phyloP scores from a whole-genome alignment of 2,329 filamentous ascomycete species.

The Monosporascus sp. region DNA sequence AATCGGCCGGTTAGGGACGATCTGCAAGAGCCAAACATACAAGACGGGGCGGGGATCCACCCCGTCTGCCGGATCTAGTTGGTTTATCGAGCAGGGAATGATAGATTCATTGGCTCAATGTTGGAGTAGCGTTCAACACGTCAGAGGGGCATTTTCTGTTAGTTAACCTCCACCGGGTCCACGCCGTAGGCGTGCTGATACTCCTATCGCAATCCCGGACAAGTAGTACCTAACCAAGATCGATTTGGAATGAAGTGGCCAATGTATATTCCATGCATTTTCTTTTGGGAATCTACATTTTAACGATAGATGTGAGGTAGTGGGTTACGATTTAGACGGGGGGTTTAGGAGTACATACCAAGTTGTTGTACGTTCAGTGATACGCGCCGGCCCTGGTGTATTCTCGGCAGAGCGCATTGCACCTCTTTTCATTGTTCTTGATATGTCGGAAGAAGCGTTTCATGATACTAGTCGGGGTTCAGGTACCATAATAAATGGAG shows the following conservation, averaged over 20 bases:
- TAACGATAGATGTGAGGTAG: no score
- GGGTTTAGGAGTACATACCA: no score
- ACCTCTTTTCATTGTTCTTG: no score
- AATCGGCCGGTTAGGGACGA: neutral
- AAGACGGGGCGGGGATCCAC: neutral
- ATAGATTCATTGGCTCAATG: neutral
- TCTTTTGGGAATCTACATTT: no score
- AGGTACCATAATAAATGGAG: neutral
- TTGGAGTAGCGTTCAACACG: neutral
- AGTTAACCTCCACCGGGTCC: neutral
- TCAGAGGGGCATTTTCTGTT: neutral
- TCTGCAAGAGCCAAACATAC: neutral
- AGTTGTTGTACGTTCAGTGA: no score
- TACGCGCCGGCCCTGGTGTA: no score
- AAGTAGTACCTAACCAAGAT: no score
- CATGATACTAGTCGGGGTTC: neutral
- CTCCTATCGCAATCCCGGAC: neutral
- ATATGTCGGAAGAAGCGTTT: no score
- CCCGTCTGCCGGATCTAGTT: neutral
- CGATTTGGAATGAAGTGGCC: no score
- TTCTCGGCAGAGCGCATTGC: no score
- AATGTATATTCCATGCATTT: no score
- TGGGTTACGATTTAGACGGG: no score
- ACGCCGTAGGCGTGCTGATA: neutral
- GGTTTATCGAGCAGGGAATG: neutral